phyloP scores from a whole-genome alignment of 2,329 filamentous ascomycete species.

The Xylariaceae sp. region DNA sequence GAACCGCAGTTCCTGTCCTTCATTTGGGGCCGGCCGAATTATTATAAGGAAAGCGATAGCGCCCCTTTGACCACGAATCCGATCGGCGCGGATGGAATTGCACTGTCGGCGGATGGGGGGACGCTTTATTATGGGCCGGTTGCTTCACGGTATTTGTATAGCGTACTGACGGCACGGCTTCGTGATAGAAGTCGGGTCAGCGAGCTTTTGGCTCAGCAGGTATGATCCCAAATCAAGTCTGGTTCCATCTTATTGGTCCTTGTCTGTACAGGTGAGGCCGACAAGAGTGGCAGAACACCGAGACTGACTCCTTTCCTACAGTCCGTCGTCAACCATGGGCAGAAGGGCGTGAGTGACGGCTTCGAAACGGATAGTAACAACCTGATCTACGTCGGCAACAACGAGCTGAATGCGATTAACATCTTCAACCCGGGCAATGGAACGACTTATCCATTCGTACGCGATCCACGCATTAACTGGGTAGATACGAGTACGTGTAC shows the following conservation, averaged over 20 bases:
- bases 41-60: slow-evolving; percentile 35
- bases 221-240: background rate
- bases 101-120: slow-evolving; percentile 43
- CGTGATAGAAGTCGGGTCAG: slow-evolving; percentile 34
- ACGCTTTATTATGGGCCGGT: slow-evolving; percentile 44
- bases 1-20: slow-evolving; percentile 43
- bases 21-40: slow-evolving; percentile 44
- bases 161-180: slow-evolving; percentile 36
- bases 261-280: background rate
- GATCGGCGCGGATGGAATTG: slow-evolving; percentile 47
- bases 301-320: slow-evolving; percentile 33
- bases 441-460: slow-evolving; percentile 38
- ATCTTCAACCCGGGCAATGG: slow-evolving; percentile 39
- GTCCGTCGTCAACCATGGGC: slow-evolving; percentile 38
- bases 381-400: slow-evolving; percentile 44
- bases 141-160: slow-evolving; percentile 40
- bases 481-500: slow-evolving; percentile 39
- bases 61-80: slow-evolving; percentile 32
- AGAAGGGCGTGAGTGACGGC: slow-evolving; percentile 48
- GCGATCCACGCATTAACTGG: slow-evolving; percentile 42
- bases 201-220: slow-evolving; percentile 34
- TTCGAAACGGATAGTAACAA: slow-evolving; percentile 48
- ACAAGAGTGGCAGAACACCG: no score
- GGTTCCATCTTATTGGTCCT: background rate
- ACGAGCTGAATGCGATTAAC: slow-evolving; percentile 44